Conservation (phyloP, 768 basidiomycete species). For the Trichaptum fuscoviolaceum region DNA sequence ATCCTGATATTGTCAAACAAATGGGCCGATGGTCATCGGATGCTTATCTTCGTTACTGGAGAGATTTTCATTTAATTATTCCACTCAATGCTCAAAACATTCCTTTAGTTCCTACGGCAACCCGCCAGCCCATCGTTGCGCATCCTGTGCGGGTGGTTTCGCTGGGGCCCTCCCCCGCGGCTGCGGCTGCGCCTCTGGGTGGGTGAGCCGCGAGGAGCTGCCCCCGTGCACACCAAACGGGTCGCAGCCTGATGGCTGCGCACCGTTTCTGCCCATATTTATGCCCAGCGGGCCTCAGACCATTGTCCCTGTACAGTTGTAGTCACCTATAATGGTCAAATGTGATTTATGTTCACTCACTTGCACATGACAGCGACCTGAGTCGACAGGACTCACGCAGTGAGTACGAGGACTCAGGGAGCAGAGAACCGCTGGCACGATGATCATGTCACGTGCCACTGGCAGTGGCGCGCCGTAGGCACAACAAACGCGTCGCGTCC, state of each 20-base stretch:
- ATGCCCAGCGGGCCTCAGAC: neutral
- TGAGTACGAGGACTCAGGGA: neutral
- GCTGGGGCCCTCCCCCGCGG: neutral
- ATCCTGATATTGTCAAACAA: slow-evolving; percentile 26
- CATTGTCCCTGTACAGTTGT: neutral
- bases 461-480: neutral
- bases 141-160: neutral
- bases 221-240: neutral
- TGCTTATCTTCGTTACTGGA: slow-evolving; percentile 32
- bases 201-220: neutral
- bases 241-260: neutral
- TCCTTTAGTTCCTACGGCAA: neutral
- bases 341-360: neutral
- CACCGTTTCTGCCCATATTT: neutral
- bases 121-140: neutral
- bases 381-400: neutral
- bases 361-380: neutral
- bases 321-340: neutral
- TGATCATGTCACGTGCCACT: neutral
- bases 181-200: slow-evolving; percentile 2
- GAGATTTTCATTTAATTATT: slow-evolving; percentile 8
- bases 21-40: slow-evolving; percentile 29
- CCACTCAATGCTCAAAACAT: neutral
- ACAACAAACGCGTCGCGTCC: neutral
- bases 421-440: too few species aligned